These are phyloP conservation scores for Ehretia macrophylla DNA, from an alignment of 257 asterid species.

Conservation along the genomic window DNA sequence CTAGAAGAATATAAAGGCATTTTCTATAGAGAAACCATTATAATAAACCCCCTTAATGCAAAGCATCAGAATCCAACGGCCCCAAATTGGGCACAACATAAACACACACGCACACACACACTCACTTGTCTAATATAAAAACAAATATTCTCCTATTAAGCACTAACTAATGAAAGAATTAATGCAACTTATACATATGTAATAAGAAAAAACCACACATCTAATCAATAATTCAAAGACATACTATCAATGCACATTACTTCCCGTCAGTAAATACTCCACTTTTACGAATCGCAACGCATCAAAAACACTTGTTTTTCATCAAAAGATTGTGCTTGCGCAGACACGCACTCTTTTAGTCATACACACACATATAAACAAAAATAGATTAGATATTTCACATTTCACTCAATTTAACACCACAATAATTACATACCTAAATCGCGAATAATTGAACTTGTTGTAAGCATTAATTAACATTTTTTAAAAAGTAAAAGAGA, in stretches of 20 bases:
- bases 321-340: too few relatives aligned
- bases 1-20: slow-evolving; percentile 8
- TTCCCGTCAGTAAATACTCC: slow-evolving; percentile 25
- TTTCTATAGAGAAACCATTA: background rate
- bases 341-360: background rate
- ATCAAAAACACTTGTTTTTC: too few relatives aligned
- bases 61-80: slow-evolving; percentile 60
- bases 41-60: background rate
- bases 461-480: too few relatives aligned
- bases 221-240: slow-evolving; percentile 28
- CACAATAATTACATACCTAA: too few relatives aligned
- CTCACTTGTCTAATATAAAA: slow-evolving; percentile 27
- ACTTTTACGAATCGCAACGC: too few relatives aligned
- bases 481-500: background rate
- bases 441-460: too few relatives aligned
- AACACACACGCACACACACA: slow-evolving; percentile 26
- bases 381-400: too few relatives aligned
- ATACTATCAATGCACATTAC: slow-evolving; percentile 27
- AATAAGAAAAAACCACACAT: slow-evolving; percentile 15
- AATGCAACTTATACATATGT: too few relatives aligned
- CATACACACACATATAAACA: too few relatives aligned
- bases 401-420: too few relatives aligned
- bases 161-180: slow-evolving; percentile 9
- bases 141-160: slow-evolving; percentile 45
- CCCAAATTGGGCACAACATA: slow-evolving; percentile 13